Evolutionary conservation across 306 rosid species (phyloP), one percentile per base, ranked within the genome.

Genomic region (Medicago ruthenica): DNA sequence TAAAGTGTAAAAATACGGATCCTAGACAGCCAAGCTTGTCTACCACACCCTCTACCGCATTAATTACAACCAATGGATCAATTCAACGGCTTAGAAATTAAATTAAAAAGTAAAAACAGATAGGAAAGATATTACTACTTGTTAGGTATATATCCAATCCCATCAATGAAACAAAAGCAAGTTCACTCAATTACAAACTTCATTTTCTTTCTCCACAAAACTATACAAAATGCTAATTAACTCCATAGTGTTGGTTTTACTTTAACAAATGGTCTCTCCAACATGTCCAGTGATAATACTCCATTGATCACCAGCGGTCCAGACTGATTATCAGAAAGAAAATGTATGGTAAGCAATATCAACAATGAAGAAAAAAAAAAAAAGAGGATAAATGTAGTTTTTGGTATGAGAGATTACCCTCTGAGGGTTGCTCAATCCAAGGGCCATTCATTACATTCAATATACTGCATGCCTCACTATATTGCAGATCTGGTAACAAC

Each of bases 371-470:
- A 3, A 3, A 3, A 27, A 27, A 34, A 34, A 34, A 71, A 76
- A n/a, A 68, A 51, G 22, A 34, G 20, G 53, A 20, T 54, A 44
- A 70, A n/a, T 16, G n/a, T 5, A 64, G 71, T 2, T 37, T 72
- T 15, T 22, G 60, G 75, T 18, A 48, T 21, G 72, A 41, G 58
- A 62, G 59, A 31, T 62, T 83, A 95, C 98, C 96, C 79, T 88
- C 82, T 0, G 97, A 79, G 21, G 95, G 79, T 75, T 90, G 80
- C 57, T 83, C 88, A 39, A 90, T 88, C 95, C 96, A 92, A 62
- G 97, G 97, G 10, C 98, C 97, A 78, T 87, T 92, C 95, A 92
- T 85, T 68, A 95, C 91, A 83, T 92, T 95, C 79, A 95, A 63
- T 79, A 92, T 82, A 62, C 92, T 92, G 82, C 98, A 95, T 13